Evolutionary conservation across 495 filamentous ascomycete genomes (phyloP), one percentile per base, ranked within the genome.

Genomic region (Talaromyces trachyspermus): DNA sequence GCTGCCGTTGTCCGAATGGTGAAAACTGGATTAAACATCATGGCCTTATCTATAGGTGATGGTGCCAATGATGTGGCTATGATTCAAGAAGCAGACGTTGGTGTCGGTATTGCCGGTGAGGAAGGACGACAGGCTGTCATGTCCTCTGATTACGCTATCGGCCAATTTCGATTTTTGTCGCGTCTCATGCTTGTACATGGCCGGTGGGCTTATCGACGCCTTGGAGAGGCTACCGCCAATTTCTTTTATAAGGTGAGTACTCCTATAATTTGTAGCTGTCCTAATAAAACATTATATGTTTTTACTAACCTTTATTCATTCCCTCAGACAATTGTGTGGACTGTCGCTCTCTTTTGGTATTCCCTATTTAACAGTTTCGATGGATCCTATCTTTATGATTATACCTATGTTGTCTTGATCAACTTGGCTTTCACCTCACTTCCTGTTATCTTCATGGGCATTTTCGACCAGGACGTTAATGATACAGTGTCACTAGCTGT

Each of bases 21-120:
- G 40, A 95, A 95, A 68, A 76, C 77, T 48, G 90, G 94, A 23
- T 73, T 99, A 29, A 88, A 96, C 63, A 90, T 97, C 63, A 95
- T 99, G 84, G 95, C 92, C 5, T 77, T 99, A 35, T 89, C 91
- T 1, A 85, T 99, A 43, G 94, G 94, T 49, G 94, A 99, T 66
- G 94, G 92, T 60, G 94, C 94, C 49, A 99, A 97, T 66, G 94
- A 99, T 66, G 94, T 97, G 51, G 94, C 94, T 29, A 99, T 99
- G 94, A 99, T 99, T 60, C 94, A 99, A 66, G 90, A 97, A 65
- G 94, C 94, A 4, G 89, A 99, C 66, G 88, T 97, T 15, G 94
- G 94, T 63, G 91, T 99, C 46, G 94, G 94, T 63, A 96, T 99
- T 64, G 91, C 94, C 50, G 94, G 94, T 65, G 88, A 89, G 52